Evolutionary conservation across 495 filamentous ascomycete genomes (phyloP), one percentile per base, ranked within the genome.

Genomic region (Penicillium egyptiacum): DNA sequence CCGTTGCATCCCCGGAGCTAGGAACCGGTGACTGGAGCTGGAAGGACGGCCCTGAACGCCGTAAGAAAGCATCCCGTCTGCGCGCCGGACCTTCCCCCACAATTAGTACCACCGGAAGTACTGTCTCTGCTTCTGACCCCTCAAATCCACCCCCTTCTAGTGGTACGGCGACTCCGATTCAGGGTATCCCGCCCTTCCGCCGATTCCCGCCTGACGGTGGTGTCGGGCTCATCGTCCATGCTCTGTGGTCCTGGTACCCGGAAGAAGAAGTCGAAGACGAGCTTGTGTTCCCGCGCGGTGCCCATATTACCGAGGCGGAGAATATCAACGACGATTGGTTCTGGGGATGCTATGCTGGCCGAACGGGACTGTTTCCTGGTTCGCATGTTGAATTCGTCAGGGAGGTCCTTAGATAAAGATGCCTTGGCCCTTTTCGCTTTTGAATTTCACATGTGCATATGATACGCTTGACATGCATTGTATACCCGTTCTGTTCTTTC

Each of bases 271-370:
- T 76, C 12, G 70, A 74, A 31, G 88, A 95, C 69, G 92, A 96
- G 76, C 67, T 96, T 50, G 74, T 83, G 61, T 96, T 96, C 63
- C 92, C 92, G 3, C 86, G 83, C 54, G 86, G 87, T 5, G 90
- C 91, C 0, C 89, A 93, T 70, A 81, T 96, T 11, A 77, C 79
- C 3, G 92, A 96, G 76, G 84, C 84, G 33, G 84, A 89, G 71
- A 86, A 89, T 69, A 83, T 92, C 43, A 96, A 94, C 70, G 89
- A 84, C 39, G 90, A 95, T 69, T 96, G 91, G 91, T 89, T 78
- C 53, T 85, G 84, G 75, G 92, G 92, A 0, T 82, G 78, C 33
- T 96, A 95, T 78, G 86, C 88, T 67, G 90, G 89, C 17, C 72
- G 68, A 30, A 82, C 79, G 55, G 91, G 91, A 1, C 57, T 96